Base-by-base conservation (phyloP, 371 early-diverging fungal genomes). In the Actinomortierella wolfii region DNA sequence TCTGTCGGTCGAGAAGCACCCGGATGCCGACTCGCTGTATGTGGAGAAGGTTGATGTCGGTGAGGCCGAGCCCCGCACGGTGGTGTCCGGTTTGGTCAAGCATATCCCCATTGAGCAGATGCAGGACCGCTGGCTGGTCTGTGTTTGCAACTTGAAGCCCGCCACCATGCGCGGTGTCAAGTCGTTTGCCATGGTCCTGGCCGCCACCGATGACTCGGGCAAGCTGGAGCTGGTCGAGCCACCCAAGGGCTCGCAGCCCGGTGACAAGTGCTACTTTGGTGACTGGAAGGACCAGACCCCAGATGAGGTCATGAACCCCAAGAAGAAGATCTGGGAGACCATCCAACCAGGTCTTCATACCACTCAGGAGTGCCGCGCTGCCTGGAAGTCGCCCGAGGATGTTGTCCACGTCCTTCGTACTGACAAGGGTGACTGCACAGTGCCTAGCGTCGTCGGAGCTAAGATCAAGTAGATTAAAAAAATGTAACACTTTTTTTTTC, bases 241-340 rank as follows among this genome's bases (percentile, higher is more conserved):
- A 28, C 94, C 94, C 34, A 85, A 86, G 64, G 92, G 93, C 34
- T 81, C 85, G 75, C 83, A 85, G 68, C 95, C 97, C 34, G 98
- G 98, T 59, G 95, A 95, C 69, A 85, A 89, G 55, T 92, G 95
- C 59, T 92, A 81, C 83, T 91, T 97, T 81, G 93, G 92, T 54
- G 95, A 94, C 26, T 89, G 90, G 78, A 91, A 94, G 79, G 91
- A 77, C 25, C 89, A 81, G 71, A 86, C 76, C 69, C 97, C 90
- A 24, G 97, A 96, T 67, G 90, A 88, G 68, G 83, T 88, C 40
- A 84, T 98, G 65, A 95, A 95, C 76, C 97, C 97, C 71, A 98
- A 98, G 87, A 95, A 94, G 88, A 98, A 98, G 85, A 90, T 96
- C 65, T 97, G 87, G 83, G 98, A 98, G 77, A 89, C 94, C 28